Base-by-base conservation (phyloP, 2,329 filamentous ascomycete species). In the Beauveria australis region DNA sequence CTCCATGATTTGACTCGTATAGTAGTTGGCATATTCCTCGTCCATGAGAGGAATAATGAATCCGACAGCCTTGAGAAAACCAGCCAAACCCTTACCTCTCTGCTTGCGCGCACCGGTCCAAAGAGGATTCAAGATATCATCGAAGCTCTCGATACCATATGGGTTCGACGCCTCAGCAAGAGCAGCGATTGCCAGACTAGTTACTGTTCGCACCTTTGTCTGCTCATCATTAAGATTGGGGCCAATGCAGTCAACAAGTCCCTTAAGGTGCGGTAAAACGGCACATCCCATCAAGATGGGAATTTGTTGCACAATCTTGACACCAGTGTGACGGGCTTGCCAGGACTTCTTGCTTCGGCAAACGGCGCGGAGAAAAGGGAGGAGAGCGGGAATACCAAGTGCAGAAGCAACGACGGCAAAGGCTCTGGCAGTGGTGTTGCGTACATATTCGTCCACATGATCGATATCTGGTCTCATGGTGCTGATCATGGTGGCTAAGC, bases 1-100 rank as follows among this genome's bases (percentile, higher is more conserved):
- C 74, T 97, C 94, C 93, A 99, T 97, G 69, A 99, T 97, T 74
- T 99, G 92, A 66, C 87, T 91, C 9, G 94, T 97, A 71, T 99
- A 99, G 77, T 99, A 99, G 73, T 97, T 97, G 75, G 94, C 93
- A 73, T 97, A 97, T 71, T 99, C 94, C 75, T 99, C 94, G 76
- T 99, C 94, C 94, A 99, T 99, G 57, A 99, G 83, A 5, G 94
- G 94, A 64, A 99, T 97, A 70, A 99, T 96, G 73, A 94, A 97
- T 28, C 94, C 94, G 48, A 99, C 93, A 52, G 94, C 94, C 77
- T 99, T 99, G 63, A 99, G 80, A 75, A 97, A 99, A 16, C 92
- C 93, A 26, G 94, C 93, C 49, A 99, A 81, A 68, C 93, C 92
- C 74, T 99, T 99, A 64, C 94, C 94, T 70, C 94, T 87, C 76